Conservation (phyloP, 2,329 filamentous ascomycete species). For the Fusarium subglutinans region DNA sequence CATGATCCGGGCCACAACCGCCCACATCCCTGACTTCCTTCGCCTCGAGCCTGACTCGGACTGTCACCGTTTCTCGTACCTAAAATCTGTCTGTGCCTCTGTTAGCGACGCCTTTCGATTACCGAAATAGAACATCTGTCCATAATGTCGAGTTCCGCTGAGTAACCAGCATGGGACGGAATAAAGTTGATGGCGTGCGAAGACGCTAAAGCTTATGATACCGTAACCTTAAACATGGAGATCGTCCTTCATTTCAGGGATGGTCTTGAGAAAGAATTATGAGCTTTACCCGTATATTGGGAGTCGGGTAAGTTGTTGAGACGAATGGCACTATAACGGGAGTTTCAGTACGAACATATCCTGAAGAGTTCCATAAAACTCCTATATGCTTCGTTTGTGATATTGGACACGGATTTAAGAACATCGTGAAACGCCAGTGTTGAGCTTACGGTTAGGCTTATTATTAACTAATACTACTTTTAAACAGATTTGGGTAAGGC, state of each 20-base stretch:
- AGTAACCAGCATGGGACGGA: background rate
- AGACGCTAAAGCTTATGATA: background rate
- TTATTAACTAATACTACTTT: background rate
- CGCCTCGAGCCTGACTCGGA: background rate
- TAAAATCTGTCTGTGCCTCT: conserved; percentile 3
- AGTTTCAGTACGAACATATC: background rate
- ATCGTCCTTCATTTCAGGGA: background rate
- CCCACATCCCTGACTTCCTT: background rate
- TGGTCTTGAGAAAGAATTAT: background rate
- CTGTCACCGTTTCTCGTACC: conserved; percentile 18
- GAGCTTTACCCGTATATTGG: background rate
- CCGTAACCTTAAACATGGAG: background rate
- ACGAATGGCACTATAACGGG: background rate
- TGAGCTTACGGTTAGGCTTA: background rate
- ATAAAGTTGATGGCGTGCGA: background rate
- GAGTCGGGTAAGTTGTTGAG: background rate
- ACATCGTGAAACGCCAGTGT: background rate
- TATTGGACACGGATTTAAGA: background rate
- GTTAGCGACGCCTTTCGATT: conserved; percentile 9
- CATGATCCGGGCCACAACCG: conserved; percentile 18
- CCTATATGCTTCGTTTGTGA: background rate
- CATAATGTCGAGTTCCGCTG: background rate
- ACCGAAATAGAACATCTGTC: conserved; percentile 25
- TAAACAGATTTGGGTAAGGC: background rate
- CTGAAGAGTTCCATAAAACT: background rate